Conservation (phyloP, 345 rosid species). For the Salix koriyanagi region DNA sequence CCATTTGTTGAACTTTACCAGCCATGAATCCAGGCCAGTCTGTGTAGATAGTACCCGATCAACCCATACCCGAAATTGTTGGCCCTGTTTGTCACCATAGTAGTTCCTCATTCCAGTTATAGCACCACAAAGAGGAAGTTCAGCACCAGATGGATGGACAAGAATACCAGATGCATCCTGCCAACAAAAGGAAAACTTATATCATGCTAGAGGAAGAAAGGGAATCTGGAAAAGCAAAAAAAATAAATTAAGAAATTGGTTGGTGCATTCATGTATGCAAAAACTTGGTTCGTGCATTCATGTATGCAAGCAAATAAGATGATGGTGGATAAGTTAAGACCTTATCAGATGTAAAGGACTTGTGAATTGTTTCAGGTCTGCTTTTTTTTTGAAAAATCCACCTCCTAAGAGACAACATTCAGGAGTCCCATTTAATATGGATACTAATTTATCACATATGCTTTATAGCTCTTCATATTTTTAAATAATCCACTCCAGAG, state of each 20-base stretch:
- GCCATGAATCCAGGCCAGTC: conserved; percentile 59
- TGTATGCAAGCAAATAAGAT: not conserved
- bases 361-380: not conserved
- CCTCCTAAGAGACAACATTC: not conserved
- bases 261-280: not conserved
- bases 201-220: not conserved
- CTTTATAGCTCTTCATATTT: not conserved
- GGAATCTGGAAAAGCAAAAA: not conserved
- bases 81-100: conserved; percentile 79
- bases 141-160: conserved; percentile 72
- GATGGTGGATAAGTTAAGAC: not conserved
- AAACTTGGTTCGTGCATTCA: not conserved
- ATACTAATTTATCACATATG: not conserved
- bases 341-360: not conserved
- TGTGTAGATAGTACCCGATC: conserved; percentile 60
- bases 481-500: not conserved
- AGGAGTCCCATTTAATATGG: not conserved
- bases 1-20: conserved; percentile 74
- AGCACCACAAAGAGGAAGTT: conserved; percentile 49
- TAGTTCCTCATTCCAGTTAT: conserved; percentile 41
- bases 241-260: too few species aligned
- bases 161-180: conserved; percentile 60
- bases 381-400: not conserved
- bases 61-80: conserved; percentile 72
- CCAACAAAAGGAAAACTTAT: conserved; percentile 5